Evolutionary conservation across 1,139 yeast species (phyloP).

Genomic region (Pichia sp.): DNA sequence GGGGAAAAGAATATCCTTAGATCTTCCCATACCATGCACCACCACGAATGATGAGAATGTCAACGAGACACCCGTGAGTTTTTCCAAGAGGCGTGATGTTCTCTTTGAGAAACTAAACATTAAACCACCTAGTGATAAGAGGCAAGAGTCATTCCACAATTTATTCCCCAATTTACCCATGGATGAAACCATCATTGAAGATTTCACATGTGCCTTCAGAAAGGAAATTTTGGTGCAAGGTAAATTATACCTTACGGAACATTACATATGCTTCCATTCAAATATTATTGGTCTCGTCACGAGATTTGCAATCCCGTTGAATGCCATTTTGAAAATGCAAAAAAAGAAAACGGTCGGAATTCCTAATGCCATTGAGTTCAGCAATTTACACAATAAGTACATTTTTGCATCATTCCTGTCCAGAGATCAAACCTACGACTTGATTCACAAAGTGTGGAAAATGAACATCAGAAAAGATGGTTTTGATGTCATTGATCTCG

Average conservation of each 20-base stretch:
- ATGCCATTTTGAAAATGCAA: constrained; percentile 64
- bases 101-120: constrained; percentile 16
- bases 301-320: constrained; percentile 55
- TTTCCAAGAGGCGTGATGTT: constrained; percentile 6
- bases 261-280: constrained; percentile 59
- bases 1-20: constrained; percentile 4
- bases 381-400: constrained; percentile 64
- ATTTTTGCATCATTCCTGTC: constrained; percentile 66
- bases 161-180: constrained; percentile 49
- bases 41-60: constrained; percentile 3
- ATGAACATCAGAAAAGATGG: constrained; percentile 12
- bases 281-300: constrained; percentile 73
- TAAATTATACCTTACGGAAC: constrained; percentile 54
- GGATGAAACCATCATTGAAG: constrained; percentile 52
- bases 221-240: constrained; percentile 72
- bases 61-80: no score
- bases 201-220: constrained; percentile 61
- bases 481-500: constrained; percentile 15
- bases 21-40: not conserved
- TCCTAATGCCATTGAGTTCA: constrained; percentile 67
- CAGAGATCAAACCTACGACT: constrained; percentile 58
- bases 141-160: constrained; percentile 57
- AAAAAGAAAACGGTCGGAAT: constrained; percentile 67
- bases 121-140: constrained; percentile 30
- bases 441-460: constrained; percentile 56